A percentile compares a stretch with the other conserved stretches of the same genome.
phyloP scores from a whole-genome alignment of 192 early-diverging fungal genomes.

The Pecoramyces ruminantium region DNA sequence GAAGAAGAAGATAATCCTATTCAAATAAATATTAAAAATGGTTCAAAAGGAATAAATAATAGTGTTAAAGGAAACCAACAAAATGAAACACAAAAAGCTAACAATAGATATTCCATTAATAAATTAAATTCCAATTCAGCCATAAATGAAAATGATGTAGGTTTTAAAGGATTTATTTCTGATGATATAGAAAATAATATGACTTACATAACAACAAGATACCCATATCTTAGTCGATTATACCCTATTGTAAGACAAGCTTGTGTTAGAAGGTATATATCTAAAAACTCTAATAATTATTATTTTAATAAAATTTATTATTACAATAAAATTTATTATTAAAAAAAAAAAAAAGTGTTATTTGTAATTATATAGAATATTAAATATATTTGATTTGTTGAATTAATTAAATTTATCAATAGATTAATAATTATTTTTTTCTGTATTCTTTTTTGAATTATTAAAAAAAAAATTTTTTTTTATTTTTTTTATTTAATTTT shows the following conservation, averaged over 20 bases:
- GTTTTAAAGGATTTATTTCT: not conserved
- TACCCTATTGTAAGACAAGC: not conserved
- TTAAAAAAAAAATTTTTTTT: no score
- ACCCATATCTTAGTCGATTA: not conserved
- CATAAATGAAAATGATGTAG: not conserved
- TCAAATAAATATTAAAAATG: not conserved
- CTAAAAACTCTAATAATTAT: no score
- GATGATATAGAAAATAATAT: not conserved
- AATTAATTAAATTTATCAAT: no score
- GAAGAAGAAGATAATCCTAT: not conserved
- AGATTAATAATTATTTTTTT: no score
- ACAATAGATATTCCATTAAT: not conserved
- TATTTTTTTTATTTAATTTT: not conserved
- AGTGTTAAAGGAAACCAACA: not conserved
- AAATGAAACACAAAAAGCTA: not conserved
- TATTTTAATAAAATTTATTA: no score
- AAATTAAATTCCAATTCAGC: not conserved
- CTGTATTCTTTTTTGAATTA: no score
- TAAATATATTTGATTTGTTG: no score
- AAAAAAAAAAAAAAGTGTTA: no score
- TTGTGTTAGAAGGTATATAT: not conserved
- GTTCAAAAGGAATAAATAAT: not conserved
- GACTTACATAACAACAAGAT: not conserved
- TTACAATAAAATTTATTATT: no score
- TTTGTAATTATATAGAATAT: no score